These are phyloP conservation scores for Paecilomyces sp. DNA, from an alignment of 2,329 filamentous ascomycete species.

Conservation along the genomic window DNA sequence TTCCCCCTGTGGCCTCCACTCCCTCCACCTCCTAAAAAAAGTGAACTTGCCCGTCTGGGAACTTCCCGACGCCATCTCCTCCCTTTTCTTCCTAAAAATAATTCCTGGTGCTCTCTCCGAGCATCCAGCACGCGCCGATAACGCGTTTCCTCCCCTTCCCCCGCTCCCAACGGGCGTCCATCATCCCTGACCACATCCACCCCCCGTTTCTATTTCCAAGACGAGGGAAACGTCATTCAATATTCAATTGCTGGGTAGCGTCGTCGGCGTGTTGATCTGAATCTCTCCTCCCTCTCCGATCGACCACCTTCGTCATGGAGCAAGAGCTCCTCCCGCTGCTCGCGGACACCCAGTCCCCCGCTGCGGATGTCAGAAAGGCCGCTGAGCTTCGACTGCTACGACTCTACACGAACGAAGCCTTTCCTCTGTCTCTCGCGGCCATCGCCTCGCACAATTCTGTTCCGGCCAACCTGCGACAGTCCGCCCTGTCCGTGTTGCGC, in stretches of 20 bases:
- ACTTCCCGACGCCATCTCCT: neutral
- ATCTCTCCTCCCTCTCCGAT: neutral
- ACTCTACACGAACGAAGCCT: constrained; percentile 61
- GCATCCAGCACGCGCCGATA: constrained; percentile 2
- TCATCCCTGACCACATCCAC: neutral
- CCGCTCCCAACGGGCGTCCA: neutral
- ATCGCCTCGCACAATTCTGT: constrained; percentile 72
- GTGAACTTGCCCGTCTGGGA: neutral
- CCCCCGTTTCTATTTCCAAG: neutral
- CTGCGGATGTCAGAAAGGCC: constrained; percentile 70
- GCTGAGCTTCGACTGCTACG: constrained; percentile 77
- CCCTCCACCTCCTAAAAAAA: neutral
- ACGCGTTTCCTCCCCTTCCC: neutral
- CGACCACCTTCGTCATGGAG: constrained; percentile 58
- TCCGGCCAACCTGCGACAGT: constrained; percentile 69
- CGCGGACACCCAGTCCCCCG: constrained; percentile 72
- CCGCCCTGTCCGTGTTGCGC: constrained; percentile 71
- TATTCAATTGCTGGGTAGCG: neutral
- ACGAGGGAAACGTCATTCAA: neutral
- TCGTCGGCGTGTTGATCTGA: neutral
- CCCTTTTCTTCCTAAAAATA: constrained; percentile 2
- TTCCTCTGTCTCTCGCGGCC: constrained; percentile 70
- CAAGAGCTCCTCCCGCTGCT: constrained; percentile 85
- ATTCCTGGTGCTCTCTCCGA: neutral
- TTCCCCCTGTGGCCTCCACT: neutral